A percentile compares a stretch with the other conserved stretches of the same genome.
phyloP scores from a whole-genome alignment of 805 yeast genomes.

The Monosporozyma aquatica region DNA sequence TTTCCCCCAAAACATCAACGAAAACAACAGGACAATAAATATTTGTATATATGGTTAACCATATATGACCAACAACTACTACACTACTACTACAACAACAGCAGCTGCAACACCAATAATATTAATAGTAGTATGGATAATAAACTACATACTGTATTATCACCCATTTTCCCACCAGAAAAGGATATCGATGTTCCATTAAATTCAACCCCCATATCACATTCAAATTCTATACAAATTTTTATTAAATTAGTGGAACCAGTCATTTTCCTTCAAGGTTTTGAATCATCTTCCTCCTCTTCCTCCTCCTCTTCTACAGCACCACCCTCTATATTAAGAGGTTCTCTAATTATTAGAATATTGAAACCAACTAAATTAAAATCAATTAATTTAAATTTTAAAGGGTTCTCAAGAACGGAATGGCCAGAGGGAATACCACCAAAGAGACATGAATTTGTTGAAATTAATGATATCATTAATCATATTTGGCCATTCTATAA shows the following conservation, averaged over 20 bases:
- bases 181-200: conserved; percentile 38
- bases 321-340: conserved; percentile 79
- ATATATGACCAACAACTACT: too few relatives aligned
- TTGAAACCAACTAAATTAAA: conserved; percentile 66
- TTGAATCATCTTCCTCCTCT: too few relatives aligned
- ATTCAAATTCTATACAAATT: conserved; percentile 57
- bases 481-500: conserved; percentile 90
- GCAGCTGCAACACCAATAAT: background rate
- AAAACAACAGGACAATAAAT: too few relatives aligned
- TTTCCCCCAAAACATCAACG: too few relatives aligned
- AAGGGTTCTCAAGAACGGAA: conserved; percentile 70
- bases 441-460: conserved; percentile 56
- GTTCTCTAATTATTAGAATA: conserved; percentile 62
- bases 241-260: conserved; percentile 74
- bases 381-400: conserved; percentile 48
- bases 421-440: conserved; percentile 99
- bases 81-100: background rate
- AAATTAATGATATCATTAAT: conserved; percentile 53
- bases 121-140: conserved; percentile 2
- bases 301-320: too few relatives aligned
- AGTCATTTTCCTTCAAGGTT: conserved; percentile 73
- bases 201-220: conserved; percentile 42
- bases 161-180: conserved; percentile 45
- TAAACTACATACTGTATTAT: conserved; percentile 20
- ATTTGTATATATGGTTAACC: too few relatives aligned